phyloP scores from a whole-genome alignment of 2,329 filamentous ascomycete genomes.

The Aureobasidium sp. region DNA sequence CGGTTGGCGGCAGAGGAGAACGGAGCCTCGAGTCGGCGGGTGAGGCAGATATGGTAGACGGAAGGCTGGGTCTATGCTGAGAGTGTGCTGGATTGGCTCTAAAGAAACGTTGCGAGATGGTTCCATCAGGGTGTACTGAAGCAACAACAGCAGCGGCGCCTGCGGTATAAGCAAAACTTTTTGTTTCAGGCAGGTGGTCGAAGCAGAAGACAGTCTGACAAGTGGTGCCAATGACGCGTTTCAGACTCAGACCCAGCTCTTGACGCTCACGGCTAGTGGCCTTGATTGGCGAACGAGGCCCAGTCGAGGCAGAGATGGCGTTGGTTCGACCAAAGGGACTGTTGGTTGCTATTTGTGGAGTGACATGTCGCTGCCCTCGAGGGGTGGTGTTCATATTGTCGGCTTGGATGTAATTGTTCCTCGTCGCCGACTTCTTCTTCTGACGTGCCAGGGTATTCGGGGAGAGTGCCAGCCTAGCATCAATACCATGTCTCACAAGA shows the following conservation, averaged over 20 bases:
- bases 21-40: slow-evolving; percentile 1
- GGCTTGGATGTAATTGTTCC: neutral
- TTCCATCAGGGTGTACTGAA: slow-evolving; percentile 60
- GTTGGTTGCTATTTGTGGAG: neutral
- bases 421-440: neutral
- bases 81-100: slow-evolving; percentile 48
- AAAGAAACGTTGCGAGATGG: slow-evolving; percentile 76
- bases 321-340: neutral
- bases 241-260: slow-evolving; percentile 15
- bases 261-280: neutral
- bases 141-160: slow-evolving; percentile 91
- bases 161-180: slow-evolving; percentile 79
- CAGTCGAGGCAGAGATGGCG: neutral
- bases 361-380: slow-evolving; percentile 6
- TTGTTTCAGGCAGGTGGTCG: slow-evolving; percentile 64
- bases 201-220: slow-evolving; percentile 79
- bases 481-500: slow-evolving; percentile 14
- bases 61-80: neutral
- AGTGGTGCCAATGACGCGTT: slow-evolving; percentile 81
- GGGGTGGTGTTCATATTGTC: slow-evolving; percentile 3
- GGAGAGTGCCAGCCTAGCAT: slow-evolving; percentile 18
- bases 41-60: neutral
- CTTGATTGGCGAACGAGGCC: slow-evolving; percentile 13
- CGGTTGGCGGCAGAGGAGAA: neutral
- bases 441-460: slow-evolving; percentile 17